Base-by-base conservation (phyloP, 2,329 filamentous ascomycete genomes). In the Diaporthe australafricana region DNA sequence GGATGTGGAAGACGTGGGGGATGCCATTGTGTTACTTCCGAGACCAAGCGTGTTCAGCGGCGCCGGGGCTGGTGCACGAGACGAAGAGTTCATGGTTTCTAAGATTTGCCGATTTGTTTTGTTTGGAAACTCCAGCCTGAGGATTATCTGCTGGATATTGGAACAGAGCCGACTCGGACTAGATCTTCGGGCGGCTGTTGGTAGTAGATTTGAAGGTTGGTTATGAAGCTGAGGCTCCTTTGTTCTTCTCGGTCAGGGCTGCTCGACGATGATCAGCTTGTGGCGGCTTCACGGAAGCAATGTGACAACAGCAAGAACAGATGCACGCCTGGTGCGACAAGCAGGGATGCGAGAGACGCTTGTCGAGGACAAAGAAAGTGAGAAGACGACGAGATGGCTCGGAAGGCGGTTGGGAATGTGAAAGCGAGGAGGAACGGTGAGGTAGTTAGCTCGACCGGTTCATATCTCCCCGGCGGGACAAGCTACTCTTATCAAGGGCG, bases 1-100 rank as follows among this genome's bases (percentile, higher is more conserved):
- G 5, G 65, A 72, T n/a, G 72, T 53, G 17, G 30, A 20, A 20
- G 74, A 75, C 70, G 70, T 71, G 22, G 74, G 68, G 5, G 75
- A 74, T 22, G 68, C 17, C 17, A 48, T n/a, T 7, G 53, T 40
- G 11, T 35, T 72, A 30, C 60, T 70, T 22, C 53, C 38, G 16
- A 55, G 47, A 25, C 27, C 47, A 45, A 62, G 42, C 3, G 76
- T 75, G 55, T 74, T 68, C 5, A 75, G 22, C 2, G 72, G 74
- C 5, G 72, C 67, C 6, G 69, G 72, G 47, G 68, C 73, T 45
- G 75, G 60, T 40, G 69, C 55, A 8, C 74, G 70, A 47, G 74
- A 68, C 3, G 70, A 68, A 25, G 71, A 72, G 22, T 50, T 67
- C 75, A 73, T 73, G 32, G 3, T 73, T 57, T 38, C 35, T n/a